Base-by-base conservation (phyloP, 1,284 basidiomycete species). In the Ceratobasidium sp. region DNA sequence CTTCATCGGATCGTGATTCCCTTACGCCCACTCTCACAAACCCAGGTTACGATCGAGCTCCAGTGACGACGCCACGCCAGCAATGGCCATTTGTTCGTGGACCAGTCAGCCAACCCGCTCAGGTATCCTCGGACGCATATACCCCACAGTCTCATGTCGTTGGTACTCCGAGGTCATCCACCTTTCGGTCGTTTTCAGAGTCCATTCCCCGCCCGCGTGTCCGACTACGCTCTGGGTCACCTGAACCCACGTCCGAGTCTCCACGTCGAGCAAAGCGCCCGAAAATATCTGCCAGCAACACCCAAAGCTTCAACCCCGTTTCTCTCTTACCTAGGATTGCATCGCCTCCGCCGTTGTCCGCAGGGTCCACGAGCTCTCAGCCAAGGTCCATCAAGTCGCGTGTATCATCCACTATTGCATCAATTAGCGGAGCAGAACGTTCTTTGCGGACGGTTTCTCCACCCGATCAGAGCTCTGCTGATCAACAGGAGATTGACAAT, bases 31-130 rank as follows among this genome's bases (percentile, higher is more conserved):
- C 67, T 18, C 67, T 70, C 45, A 70, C 67, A 21, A 70, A 70
- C 43, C 67, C 67, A 46, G 67, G 67, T 10, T 58, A 45, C 21
- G 67, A 70, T 8, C 67, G 53, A 34, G 55, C 53, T 58, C 43
- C 53, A 45, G 30, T 21, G 5, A 36, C 67, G 26, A 39, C 67
- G 5, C 55, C 53, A 34, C 53, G 55, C n/a, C 53, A 70, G 28
- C 53, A 58, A 26, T 70, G 67, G 67, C 67, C 67, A n/a, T 70
- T 70, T 34, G 39, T 32, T 48, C 67, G 67, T n/a, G 67, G 67
- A 32, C 32, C 67, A 34, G 9, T 43, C 26, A 46, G 23, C n/a
- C 67, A 70, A 32, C n/a, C 67, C 9, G 21, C 55, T 18, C 52
- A 70, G 26, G 43, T 39, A 12, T 23, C 26, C 48, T 45, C 53